A percentile compares a stretch with the other conserved stretches of the same genome.
These are phyloP conservation scores for Viola odorata DNA, from an alignment of 345 rosid species.

Conservation along the genomic window DNA sequence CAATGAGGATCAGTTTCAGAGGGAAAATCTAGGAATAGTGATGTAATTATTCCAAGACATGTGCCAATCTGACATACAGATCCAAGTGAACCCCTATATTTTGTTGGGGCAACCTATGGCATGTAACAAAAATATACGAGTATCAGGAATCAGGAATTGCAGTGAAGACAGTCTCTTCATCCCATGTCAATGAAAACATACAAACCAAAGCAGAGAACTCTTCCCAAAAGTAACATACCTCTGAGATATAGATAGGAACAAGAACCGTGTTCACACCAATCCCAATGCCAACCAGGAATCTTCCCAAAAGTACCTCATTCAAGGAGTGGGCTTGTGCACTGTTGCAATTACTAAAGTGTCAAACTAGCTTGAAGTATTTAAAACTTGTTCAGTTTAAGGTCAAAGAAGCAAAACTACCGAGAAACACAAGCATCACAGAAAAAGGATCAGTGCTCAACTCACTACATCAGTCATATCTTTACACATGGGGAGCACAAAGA, in stretches of 20 bases:
- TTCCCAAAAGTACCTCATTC: slow-evolving; percentile 64
- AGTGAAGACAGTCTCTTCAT: background rate
- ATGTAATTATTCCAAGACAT: slow-evolving; percentile 63
- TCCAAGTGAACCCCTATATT: slow-evolving; percentile 68
- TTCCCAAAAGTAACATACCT: slow-evolving; percentile 32
- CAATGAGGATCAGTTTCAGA: slow-evolving; percentile 68
- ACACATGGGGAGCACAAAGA: too few species aligned
- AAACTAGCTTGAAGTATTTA: background rate
- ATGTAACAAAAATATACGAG: slow-evolving; percentile 11
- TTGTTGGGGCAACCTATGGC: slow-evolving; percentile 68
- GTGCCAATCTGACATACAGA: slow-evolving; percentile 61
- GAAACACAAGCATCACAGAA: too few species aligned
- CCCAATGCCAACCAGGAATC: slow-evolving; percentile 82
- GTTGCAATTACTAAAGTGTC: slow-evolving; percentile 19
- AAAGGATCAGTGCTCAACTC: too few species aligned
- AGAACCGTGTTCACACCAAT: slow-evolving; percentile 74
- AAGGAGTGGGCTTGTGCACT: slow-evolving; percentile 82
- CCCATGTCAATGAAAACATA: too few species aligned
- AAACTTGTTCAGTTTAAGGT: background rate
- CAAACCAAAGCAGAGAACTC: too few species aligned
- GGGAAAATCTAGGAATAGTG: slow-evolving; percentile 44
- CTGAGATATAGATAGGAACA: slow-evolving; percentile 72
- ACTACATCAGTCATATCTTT: too few species aligned
- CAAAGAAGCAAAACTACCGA: background rate
- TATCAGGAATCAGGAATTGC: background rate